Base-by-base conservation (phyloP, 2,329 filamentous ascomycete species). In the Mycocentrospora acerina region DNA sequence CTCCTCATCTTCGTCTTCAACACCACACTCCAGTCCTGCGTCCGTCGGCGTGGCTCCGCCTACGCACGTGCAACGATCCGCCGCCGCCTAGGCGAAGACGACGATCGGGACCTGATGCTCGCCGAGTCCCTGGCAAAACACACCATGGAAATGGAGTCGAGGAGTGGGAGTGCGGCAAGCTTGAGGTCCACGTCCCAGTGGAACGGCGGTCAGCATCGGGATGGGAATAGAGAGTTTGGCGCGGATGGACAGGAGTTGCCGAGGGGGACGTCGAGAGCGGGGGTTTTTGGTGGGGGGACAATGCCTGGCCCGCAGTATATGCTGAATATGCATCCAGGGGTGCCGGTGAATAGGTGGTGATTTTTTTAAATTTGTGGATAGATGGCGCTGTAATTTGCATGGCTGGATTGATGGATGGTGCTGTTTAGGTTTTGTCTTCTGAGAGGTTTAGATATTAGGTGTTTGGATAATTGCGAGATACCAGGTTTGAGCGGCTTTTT, bases 241-340 rank as follows among this genome's bases (percentile, higher is more conserved):
- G 40, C 35, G 1, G 40, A 46, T 34, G 49, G 42, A 25, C 32
- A 37, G 31, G 37, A 36, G 18, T 29, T 22, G 19, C 19, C 12
- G 5, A 30, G 19, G 11, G 18, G 9, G 15, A 7, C 14, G 15
- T 3, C 3, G 10, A 43, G 49, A 29, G 43, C 33, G 25, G 40
- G 41, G 14, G 9, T 50, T 12, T 63, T 54, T 48, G 62, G 62
- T 0, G 60, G 60, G 12, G 62, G 62, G 1, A 48, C 61, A 10
- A 65, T 66, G 61, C 62, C 62, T 0, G 62, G 62, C 1, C 62
- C 62, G 29, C 59, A 66, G 48, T 66, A 66, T 47, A 17, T 66
- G 46, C 29, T 66, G 34, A 66, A 66, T 45, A 66, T 66, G 62
- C 62, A 66, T 54, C 62, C 62, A 0, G 62, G 62, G 2, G 62